phyloP scores from a whole-genome alignment of 2,329 filamentous ascomycete species.

The Tolypocladium guangdongense region DNA sequence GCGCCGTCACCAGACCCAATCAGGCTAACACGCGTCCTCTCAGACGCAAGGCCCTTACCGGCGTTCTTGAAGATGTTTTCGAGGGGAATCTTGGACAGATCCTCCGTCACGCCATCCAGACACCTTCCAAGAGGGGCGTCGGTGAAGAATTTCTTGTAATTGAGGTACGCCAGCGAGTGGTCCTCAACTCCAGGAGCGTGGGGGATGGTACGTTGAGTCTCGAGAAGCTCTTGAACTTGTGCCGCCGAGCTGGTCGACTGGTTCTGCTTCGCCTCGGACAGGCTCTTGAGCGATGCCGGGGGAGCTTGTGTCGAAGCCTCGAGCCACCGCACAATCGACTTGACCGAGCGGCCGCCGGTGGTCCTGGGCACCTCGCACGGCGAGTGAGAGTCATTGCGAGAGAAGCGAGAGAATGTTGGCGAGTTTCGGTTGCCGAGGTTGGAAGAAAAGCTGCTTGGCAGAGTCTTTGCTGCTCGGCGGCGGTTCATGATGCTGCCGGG shows the following conservation, averaged over 20 bases:
- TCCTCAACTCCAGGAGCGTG: conserved; percentile 13
- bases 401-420: not conserved
- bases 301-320: conserved; percentile 11
- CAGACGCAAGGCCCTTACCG: not conserved
- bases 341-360: conserved; percentile 13
- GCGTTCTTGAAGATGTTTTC: conserved; percentile 1
- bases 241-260: not conserved
- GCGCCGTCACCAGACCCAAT: not conserved
- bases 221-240: not conserved
- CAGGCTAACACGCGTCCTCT: not conserved
- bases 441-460: conserved; percentile 18
- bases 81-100: not conserved
- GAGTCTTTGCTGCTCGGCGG: conserved; percentile 8
- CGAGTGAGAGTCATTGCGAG: not conserved
- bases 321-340: conserved; percentile 20
- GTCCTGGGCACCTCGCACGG: not conserved
- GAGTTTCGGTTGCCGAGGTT: conserved; percentile 12
- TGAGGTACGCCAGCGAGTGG: conserved; percentile 20
- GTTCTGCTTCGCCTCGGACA: not conserved
- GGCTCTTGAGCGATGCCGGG: not conserved
- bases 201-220: not conserved
- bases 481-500: conserved; percentile 6
- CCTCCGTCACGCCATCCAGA: conserved; percentile 11
- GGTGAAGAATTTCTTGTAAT: conserved; percentile 21
- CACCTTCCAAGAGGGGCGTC: conserved; percentile 18